These are phyloP conservation scores for Heterobasidion occidentale DNA, from an alignment of 1,284 basidiomycete genomes.

Conservation along the genomic window DNA sequence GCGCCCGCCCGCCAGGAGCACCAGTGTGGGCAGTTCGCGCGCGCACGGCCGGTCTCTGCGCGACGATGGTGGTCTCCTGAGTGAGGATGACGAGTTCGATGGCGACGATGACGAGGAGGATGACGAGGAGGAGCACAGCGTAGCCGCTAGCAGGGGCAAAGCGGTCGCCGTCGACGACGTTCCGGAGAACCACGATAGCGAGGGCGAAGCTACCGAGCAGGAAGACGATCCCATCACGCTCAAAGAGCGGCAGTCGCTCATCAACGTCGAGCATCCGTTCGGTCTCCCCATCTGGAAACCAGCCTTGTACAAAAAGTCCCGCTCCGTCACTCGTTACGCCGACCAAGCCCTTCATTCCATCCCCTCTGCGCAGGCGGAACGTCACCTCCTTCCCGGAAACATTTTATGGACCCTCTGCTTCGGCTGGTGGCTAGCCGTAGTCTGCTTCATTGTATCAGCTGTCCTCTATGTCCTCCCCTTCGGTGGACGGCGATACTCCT, in stretches of 20 bases:
- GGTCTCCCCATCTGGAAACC: constrained; percentile 99
- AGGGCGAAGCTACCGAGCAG: constrained; percentile 23
- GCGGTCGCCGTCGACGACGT: constrained; percentile 19
- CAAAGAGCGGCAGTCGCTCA: constrained; percentile 94
- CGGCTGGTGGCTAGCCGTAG: constrained; percentile 85
- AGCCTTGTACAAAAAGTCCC: constrained; percentile 96
- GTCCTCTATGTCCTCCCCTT: constrained; percentile 70
- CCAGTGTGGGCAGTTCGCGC: constrained; percentile 50
- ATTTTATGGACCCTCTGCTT: constrained; percentile 85
- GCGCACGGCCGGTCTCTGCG: constrained; percentile 33
- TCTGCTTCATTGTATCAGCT: constrained; percentile 62
- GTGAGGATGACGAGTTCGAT: constrained; percentile 31
- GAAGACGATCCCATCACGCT: constrained; percentile 91
- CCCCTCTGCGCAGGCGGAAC: constrained; percentile 87
- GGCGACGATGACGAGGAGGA: constrained; percentile 20
- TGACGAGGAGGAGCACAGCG: constrained; percentile 17
- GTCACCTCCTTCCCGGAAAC: constrained; percentile 89
- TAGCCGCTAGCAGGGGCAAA: constrained; percentile 19
- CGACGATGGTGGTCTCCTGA: constrained; percentile 35
- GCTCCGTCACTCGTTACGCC: constrained; percentile 93
- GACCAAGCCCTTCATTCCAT: constrained; percentile 90
- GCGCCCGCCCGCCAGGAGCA: constrained; percentile 42
- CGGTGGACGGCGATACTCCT: constrained; percentile 81
- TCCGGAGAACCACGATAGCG: constrained; percentile 16
- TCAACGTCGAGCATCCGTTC: constrained; percentile 99